Evolutionary conservation across 805 yeast species (phyloP).

Genomic region (Saccharomycopsis sp.): DNA sequence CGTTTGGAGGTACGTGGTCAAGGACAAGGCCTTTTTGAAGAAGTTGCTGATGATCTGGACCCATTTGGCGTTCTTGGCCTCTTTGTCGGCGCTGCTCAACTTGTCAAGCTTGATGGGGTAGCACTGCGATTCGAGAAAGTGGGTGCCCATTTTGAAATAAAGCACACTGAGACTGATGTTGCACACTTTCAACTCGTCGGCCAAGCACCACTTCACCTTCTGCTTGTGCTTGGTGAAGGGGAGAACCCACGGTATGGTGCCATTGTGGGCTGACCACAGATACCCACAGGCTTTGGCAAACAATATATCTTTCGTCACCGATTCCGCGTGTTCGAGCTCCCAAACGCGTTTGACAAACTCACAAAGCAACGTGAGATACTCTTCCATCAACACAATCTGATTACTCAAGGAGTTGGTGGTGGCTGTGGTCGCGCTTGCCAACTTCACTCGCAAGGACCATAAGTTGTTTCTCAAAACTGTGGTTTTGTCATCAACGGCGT

Average conservation of each 20-base stretch:
- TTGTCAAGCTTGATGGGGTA: too few relatives aligned
- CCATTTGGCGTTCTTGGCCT: conserved; percentile 12
- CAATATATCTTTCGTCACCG: not conserved
- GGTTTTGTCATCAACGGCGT: too few relatives aligned
- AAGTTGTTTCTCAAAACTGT: too few relatives aligned
- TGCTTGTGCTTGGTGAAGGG: not conserved
- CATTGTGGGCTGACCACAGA: not conserved
- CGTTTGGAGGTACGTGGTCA: conserved; percentile 5
- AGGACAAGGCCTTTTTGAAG: conserved; percentile 15
- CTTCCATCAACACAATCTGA: conserved; percentile 6
- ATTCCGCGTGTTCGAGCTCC: not conserved
- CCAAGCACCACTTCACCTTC: conserved; percentile 8
- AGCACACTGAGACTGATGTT: conserved; percentile 7
- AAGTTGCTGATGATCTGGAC: conserved; percentile 5
- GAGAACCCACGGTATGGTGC: conserved; percentile 12
- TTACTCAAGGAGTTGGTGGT: too few relatives aligned
- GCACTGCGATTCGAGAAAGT: too few relatives aligned
- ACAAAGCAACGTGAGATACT: conserved; percentile 4
- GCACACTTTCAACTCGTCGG: conserved; percentile 11
- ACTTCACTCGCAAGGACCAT: too few relatives aligned
- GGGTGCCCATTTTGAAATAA: conserved; percentile 15
- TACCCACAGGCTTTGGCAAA: not conserved
- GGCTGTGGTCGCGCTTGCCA: too few relatives aligned
- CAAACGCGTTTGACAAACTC: not conserved
- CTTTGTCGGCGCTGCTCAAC: conserved; percentile 1